Conservation (phyloP, 805 yeast genomes). For the Wickerhamiella nectarea region DNA sequence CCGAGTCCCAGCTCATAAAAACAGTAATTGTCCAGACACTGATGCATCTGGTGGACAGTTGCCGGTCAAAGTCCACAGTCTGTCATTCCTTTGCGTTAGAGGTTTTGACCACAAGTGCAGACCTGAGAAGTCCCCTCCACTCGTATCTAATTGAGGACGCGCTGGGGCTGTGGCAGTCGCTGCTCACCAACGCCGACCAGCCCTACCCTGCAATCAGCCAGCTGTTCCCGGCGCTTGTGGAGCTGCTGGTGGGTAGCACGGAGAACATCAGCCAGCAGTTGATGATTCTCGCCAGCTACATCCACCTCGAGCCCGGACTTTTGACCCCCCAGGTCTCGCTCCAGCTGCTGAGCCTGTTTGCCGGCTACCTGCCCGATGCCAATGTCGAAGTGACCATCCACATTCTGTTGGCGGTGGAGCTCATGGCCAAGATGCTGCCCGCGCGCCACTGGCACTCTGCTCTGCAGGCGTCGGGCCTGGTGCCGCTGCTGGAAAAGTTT, state of each 20-base stretch:
- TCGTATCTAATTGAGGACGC: constrained; percentile 69
- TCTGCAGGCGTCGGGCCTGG: constrained; percentile 5
- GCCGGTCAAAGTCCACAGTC: constrained; percentile 14
- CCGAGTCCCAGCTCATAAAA: constrained; percentile 27
- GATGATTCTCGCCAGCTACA: constrained; percentile 25
- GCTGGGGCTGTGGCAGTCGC: constrained; percentile 60
- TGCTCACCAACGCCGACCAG: constrained; percentile 48
- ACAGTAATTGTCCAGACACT: constrained; percentile 28
- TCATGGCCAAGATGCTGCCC: constrained; percentile 7
- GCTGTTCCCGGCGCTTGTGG: constrained; percentile 38
- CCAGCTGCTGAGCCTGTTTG: constrained; percentile 16
- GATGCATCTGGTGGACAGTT: constrained; percentile 23
- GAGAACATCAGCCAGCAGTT: constrained; percentile 23
- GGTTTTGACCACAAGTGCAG: constrained; percentile 30
- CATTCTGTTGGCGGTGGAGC: constrained; percentile 13
- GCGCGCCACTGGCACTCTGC: constrained; percentile 8
- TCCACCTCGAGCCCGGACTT: constrained; percentile 21
- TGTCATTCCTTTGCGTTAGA: constrained; percentile 16
- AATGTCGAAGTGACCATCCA: constrained; percentile 16
- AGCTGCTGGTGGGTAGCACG: constrained; percentile 55
- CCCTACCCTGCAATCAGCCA: constrained; percentile 16
- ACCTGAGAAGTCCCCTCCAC: constrained; percentile 42
- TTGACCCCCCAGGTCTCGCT: constrained; percentile 12
- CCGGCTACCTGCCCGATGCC: constrained; percentile 19
- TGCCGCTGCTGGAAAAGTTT: constrained; percentile 3